These are phyloP conservation scores for Candida sanyiensis DNA, from an alignment of 805 yeast species.

Conservation along the genomic window DNA sequence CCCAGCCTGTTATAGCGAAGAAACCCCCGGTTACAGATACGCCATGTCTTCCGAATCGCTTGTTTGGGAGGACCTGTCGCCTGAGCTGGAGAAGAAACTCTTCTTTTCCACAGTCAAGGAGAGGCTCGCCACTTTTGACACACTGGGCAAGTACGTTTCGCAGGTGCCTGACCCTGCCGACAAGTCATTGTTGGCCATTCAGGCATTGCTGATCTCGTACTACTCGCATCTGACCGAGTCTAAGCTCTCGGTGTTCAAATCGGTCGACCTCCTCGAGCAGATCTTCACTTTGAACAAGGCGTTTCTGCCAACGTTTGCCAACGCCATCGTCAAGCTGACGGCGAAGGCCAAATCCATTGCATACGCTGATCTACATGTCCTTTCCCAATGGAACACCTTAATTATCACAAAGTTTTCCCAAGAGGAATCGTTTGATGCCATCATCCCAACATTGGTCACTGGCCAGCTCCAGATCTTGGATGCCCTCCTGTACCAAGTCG, in stretches of 20 bases:
- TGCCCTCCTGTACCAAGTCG: constrained; percentile 14
- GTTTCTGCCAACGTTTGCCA: constrained; percentile 11
- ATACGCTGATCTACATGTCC: constrained; percentile 47
- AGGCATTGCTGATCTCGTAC: constrained; percentile 17
- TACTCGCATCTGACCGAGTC: constrained; percentile 14
- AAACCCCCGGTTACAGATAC: too few relatives aligned
- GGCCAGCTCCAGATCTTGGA: constrained; percentile 31
- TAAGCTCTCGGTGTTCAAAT: constrained; percentile 3
- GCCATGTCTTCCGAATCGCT: constrained; percentile 8
- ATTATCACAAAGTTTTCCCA: constrained; percentile 28
- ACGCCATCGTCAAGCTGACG: constrained; percentile 28
- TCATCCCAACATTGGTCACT: constrained; percentile 29
- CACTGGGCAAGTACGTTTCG: constrained; percentile 7
- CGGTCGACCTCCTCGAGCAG: constrained; percentile 14
- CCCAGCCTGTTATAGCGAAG: too few relatives aligned
- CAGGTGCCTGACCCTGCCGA: constrained; percentile 6
- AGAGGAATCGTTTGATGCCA: constrained; percentile 24
- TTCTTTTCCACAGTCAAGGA: constrained; percentile 18
- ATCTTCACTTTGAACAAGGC: constrained; percentile 12
- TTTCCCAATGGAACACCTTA: constrained; percentile 51
- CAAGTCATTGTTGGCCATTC: constrained; percentile 15
- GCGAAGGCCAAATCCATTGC: constrained; percentile 38
- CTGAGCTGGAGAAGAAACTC: constrained; percentile 19
- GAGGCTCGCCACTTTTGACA: constrained; percentile 21
- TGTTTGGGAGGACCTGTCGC: constrained; percentile 20